Evolutionary conservation across 768 basidiomycete species (phyloP), one percentile per base, ranked within the genome.

Genomic region (Suillus subaureus): DNA sequence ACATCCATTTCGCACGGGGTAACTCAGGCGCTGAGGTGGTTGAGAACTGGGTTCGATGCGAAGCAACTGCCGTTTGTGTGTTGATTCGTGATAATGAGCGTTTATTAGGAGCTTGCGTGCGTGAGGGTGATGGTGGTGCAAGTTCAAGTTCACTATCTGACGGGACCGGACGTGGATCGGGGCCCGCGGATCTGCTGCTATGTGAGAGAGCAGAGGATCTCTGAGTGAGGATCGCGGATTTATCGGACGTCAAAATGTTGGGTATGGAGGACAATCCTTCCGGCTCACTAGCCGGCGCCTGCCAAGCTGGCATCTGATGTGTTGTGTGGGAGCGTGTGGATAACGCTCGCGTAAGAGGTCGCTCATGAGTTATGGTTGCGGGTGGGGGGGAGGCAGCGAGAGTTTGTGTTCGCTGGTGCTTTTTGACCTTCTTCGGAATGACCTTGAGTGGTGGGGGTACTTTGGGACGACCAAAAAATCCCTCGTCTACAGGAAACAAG

Each of bases 401-500:
- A 33, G 72, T 70, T 26, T 16, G 11, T 45, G 60, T 66, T 39
- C 66, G 70, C 33, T 61, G 51, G 16, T 72, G 72, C 16, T 55
- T 65, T 49, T 43, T 51, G 9, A 2, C 47, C 39, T 60, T 60
- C 39, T 60, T 60, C 26, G 57, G 57, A 13, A 60, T 40, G 47
- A 67, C 23, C 33, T 66, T 67, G 0, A 71, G 65, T 3, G 73
- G 69, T 2, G 62, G 63, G 35, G 71, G 66, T 23, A 70, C 63
- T 37, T 69, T 72, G 33, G 73, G 66, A 5, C 66, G 72, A 15
- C 73, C 69, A 54, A 77, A 66, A 39, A 40, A 75, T 0, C 70
- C 31, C 39, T 74, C 74, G 21, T 65, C 6, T 13, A 66, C 26
- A n/a, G 64, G 62, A 63, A 73, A 73, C 7, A 63, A 12, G n/a